Percentiles rank a stretch among this genome's conserved stretches.
Conservation (phyloP, 306 rosid genomes). For the Lathyrus aphaca region DNA sequence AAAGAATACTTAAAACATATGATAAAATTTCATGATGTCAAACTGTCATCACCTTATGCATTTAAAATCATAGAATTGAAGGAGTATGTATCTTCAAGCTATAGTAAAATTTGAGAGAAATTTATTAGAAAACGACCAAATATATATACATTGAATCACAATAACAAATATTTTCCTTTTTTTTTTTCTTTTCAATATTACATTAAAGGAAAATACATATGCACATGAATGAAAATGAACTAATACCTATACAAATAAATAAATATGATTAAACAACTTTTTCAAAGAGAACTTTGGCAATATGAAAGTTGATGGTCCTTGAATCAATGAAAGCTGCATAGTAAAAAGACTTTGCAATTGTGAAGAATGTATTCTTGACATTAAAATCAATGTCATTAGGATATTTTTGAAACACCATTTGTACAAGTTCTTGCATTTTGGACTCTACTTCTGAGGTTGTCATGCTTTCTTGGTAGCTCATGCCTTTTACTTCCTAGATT, state of each 20-base stretch:
- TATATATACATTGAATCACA: background rate
- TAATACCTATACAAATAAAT: background rate
- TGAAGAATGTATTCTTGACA: conserved; percentile 71
- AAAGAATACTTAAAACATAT: too few relatives aligned
- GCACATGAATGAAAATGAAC: conserved; percentile 17
- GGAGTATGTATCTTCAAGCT: too few relatives aligned
- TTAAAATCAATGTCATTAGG: conserved; percentile 49
- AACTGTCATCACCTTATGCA: too few relatives aligned
- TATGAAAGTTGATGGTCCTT: conserved; percentile 66
- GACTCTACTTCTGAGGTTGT: conserved; percentile 53
- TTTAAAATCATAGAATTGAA: too few relatives aligned
- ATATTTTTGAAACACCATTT: conserved; percentile 61
- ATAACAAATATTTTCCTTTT: background rate
- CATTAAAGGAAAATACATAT: background rate
- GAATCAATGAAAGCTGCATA: conserved; percentile 69
- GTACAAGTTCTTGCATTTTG: conserved; percentile 71
- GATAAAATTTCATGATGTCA: too few relatives aligned
- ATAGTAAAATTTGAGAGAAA: too few relatives aligned
- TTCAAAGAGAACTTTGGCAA: conserved; percentile 80
- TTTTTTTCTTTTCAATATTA: too few relatives aligned
- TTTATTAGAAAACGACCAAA: too few relatives aligned
- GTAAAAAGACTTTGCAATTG: conserved; percentile 67
- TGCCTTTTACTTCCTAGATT: conserved; percentile 48
- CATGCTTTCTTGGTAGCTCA: conserved; percentile 15
- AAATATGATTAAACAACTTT: conserved; percentile 51